Evolutionary conservation across 2,329 filamentous ascomycete genomes (phyloP).

Genomic region (Hymenoscyphus repandus): DNA sequence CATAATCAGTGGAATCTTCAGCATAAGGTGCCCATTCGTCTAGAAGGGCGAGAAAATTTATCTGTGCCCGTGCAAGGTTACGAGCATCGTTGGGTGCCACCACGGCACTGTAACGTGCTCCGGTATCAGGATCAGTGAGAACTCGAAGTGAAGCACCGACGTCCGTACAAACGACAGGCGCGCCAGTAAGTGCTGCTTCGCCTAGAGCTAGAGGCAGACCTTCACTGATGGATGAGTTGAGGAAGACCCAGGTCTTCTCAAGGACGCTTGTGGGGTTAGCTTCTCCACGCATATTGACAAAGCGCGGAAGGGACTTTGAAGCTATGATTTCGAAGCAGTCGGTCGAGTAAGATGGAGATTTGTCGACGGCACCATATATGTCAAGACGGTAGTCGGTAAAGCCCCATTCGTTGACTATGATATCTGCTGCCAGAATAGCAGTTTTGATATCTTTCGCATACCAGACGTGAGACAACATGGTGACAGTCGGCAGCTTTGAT

Average conservation of each 20-base stretch:
- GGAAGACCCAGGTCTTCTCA: slow-evolving; percentile 41
- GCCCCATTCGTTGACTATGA: slow-evolving; percentile 62
- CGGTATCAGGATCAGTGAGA: slow-evolving; percentile 47
- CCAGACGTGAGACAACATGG: slow-evolving; percentile 59
- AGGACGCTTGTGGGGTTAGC: slow-evolving; percentile 30
- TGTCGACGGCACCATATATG: slow-evolving; percentile 59
- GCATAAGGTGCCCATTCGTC: slow-evolving; percentile 57
- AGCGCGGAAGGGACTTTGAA: slow-evolving; percentile 25
- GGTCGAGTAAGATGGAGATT: slow-evolving; percentile 56
- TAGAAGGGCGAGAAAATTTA: slow-evolving; percentile 55
- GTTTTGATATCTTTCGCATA: slow-evolving; percentile 56
- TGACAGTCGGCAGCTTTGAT: slow-evolving; percentile 54
- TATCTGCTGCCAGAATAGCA: slow-evolving; percentile 56
- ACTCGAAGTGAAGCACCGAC: slow-evolving; percentile 51
- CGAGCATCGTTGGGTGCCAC: slow-evolving; percentile 60
- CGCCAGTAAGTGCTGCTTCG: slow-evolving; percentile 52
- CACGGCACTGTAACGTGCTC: slow-evolving; percentile 51
- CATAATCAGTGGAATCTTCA: slow-evolving; percentile 27
- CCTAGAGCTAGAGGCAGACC: slow-evolving; percentile 51
- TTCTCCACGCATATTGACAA: slow-evolving; percentile 31
- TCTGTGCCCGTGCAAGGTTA: slow-evolving; percentile 55
- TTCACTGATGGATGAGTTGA: slow-evolving; percentile 52
- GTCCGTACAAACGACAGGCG: slow-evolving; percentile 51
- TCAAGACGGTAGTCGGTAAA: slow-evolving; percentile 58
- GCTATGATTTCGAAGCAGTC: slow-evolving; percentile 43